Evolutionary conservation across 208 protist genomes (phyloP).

Genomic region (Wallacemonas collosoma): DNA sequence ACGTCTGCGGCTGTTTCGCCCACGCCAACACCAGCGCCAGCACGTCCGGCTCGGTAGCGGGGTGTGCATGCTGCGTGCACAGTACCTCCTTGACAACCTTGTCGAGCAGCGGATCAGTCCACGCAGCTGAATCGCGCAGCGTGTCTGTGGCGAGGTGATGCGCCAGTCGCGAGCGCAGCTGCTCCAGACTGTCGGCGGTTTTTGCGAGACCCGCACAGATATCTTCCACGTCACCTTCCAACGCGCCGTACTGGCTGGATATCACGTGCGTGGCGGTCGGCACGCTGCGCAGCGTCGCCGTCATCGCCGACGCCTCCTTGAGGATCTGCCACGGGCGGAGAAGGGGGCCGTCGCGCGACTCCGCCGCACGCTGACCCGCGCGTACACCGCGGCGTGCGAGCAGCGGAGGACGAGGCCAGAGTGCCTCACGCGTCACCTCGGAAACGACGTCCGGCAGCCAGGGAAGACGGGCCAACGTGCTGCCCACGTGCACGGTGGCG

Average conservation of each 20-base stretch:
- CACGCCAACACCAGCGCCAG: constrained; percentile 34
- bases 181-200: constrained; percentile 43
- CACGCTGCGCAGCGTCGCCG: constrained; percentile 36
- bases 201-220: constrained; percentile 41
- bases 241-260: constrained; percentile 54
- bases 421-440: constrained; percentile 31
- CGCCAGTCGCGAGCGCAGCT: constrained; percentile 68
- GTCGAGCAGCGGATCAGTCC: constrained; percentile 45
- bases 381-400: constrained; percentile 29
- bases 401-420: constrained; percentile 47
- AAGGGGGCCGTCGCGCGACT: constrained; percentile 26
- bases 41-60: constrained; percentile 25
- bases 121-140: constrained; percentile 45
- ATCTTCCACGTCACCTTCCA: constrained; percentile 54
- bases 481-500: constrained; percentile 46
- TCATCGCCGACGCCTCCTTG: constrained; percentile 33
- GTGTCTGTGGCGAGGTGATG: constrained; percentile 62
- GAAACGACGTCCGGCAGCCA: constrained; percentile 62
- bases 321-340: constrained; percentile 53
- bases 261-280: constrained; percentile 63
- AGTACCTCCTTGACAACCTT: constrained; percentile 53
- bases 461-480: constrained; percentile 45
- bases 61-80: constrained; percentile 27
- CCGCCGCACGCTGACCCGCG: constrained; percentile 1
- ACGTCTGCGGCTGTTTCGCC: constrained; percentile 15